Evolutionary conservation across 208 protist genomes (phyloP), one percentile per base, ranked within the genome.

Genomic region (Trypanosoma scelopori): DNA sequence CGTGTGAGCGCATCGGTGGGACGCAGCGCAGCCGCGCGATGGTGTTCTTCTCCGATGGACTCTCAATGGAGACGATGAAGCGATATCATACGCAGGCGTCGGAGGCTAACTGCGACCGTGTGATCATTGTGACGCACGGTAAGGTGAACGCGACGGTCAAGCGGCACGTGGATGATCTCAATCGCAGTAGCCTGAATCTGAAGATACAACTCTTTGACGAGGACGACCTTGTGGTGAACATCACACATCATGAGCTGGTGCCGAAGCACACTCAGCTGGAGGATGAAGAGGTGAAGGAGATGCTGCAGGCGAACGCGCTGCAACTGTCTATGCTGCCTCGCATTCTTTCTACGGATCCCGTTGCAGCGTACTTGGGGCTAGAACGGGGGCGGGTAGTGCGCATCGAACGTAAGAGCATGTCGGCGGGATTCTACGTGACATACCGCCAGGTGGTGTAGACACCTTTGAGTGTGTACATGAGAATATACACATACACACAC

Each of bases 401-500:
- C 62, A 99, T 99, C 78, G 96, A 97, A 74, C 88, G 98, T 11
- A 82, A 87, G 53, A 97, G 86, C 25, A 97, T 98, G 80, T 99
- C 98, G 2, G 98, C 98, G 0, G 98, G 98, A 23, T 74, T 95
- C 27, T 99, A 99, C 83, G 93, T 98, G n/a, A 99, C 98, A 13
- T 99, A 99, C 79, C 84, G 98, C 27, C 84, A 99, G 61, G 97
- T 99, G 22, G 76, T 97, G 18, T 98, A 81, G 81, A 53, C 6
- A 35, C 56, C 4, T 48, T n/a, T 37, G 32, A 32, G 41, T 55
- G 22, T 57, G 35, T 42, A 39, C n/a, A n/a, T n/a, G n/a, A n/a
- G n/a, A n/a, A 68, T 42, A 5, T 49, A 55, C 35, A 53, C 30
- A 42, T 1, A 58, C 22, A 70, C 32, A 58, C 22, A 68, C 28